These are phyloP conservation scores for Mycena venus DNA, from an alignment of 768 basidiomycete species.

Conservation along the genomic window DNA sequence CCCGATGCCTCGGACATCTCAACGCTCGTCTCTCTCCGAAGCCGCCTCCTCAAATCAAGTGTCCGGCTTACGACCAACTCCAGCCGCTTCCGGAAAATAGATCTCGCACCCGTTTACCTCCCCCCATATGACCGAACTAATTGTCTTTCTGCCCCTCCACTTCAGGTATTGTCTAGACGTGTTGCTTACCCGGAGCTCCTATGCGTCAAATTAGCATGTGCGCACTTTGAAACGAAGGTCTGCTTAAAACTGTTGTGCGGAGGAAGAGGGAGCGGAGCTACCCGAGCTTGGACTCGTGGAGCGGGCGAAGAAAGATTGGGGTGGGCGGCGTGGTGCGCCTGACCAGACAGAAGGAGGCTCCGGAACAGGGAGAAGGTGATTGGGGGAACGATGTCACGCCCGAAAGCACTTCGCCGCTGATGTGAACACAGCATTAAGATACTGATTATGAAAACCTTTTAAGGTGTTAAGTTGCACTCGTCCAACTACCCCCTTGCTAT, in stretches of 20 bases:
- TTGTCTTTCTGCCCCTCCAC: not conserved
- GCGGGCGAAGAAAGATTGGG: slow-evolving; percentile 73
- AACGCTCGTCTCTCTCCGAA: slow-evolving; percentile 13
- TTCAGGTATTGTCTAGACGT: slow-evolving; percentile 80
- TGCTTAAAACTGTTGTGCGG: slow-evolving; percentile 60
- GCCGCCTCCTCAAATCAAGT: slow-evolving; percentile 47
- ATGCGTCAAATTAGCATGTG: slow-evolving; percentile 79
- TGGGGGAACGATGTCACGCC: slow-evolving; percentile 10
- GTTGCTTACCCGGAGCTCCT: slow-evolving; percentile 79
- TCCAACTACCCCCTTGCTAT: not conserved
- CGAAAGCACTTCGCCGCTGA: too few relatives aligned
- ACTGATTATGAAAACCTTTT: too few relatives aligned
- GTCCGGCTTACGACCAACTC: slow-evolving; percentile 59
- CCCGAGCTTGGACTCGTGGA: slow-evolving; percentile 63
- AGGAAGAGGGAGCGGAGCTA: slow-evolving; percentile 67
- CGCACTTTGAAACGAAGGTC: slow-evolving; percentile 70
- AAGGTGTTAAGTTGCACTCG: too few relatives aligned
- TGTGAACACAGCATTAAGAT: too few relatives aligned
- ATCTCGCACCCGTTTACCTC: slow-evolving; percentile 50
- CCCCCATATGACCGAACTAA: slow-evolving; percentile 3
- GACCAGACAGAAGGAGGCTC: slow-evolving; percentile 47
- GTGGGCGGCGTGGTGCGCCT: slow-evolving; percentile 72
- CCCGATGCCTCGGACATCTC: slow-evolving; percentile 22
- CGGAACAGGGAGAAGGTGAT: slow-evolving; percentile 28
- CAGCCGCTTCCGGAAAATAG: slow-evolving; percentile 63